Evolutionary conservation across 352 stramenopile species (phyloP).

Genomic region (Globisporangium cylindrosporum): DNA sequence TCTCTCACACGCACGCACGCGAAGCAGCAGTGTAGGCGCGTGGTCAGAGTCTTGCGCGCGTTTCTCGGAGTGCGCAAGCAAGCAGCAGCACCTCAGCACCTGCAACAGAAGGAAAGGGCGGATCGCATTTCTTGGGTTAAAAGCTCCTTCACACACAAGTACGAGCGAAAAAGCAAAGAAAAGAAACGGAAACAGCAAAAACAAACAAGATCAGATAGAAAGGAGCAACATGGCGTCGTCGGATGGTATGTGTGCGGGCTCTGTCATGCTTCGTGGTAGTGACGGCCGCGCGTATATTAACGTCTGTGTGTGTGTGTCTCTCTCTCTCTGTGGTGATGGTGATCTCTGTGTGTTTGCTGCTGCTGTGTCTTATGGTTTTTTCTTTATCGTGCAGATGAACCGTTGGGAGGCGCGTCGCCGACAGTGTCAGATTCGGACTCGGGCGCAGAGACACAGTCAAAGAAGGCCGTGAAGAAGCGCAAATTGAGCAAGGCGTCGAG

Average conservation of each 20-base stretch:
- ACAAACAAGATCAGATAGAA: neutral
- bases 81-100: neutral
- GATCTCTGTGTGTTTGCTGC: neutral
- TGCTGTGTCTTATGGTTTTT: neutral
- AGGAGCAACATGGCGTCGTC: constrained; percentile 17
- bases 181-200: constrained; percentile 2
- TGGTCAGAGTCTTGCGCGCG: too few species aligned
- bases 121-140: neutral
- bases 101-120: neutral
- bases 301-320: neutral
- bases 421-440: constrained; percentile 86
- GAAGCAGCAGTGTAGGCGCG: neutral
- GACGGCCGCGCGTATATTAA: neutral
- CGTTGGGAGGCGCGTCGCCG: constrained; percentile 64
- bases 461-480: constrained; percentile 58
- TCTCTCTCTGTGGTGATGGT: too few species aligned
- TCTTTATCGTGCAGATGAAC: constrained; percentile 45
- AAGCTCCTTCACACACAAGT: neutral
- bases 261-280: neutral
- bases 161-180: neutral
- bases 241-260: constrained; percentile 14
- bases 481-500: constrained; percentile 46
- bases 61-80: neutral
- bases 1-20: neutral
- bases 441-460: constrained; percentile 44